A percentile compares a stretch with the other conserved stretches of the same genome.
phyloP scores from a whole-genome alignment of 257 asterid genomes.

The Solanum clarkiae region DNA sequence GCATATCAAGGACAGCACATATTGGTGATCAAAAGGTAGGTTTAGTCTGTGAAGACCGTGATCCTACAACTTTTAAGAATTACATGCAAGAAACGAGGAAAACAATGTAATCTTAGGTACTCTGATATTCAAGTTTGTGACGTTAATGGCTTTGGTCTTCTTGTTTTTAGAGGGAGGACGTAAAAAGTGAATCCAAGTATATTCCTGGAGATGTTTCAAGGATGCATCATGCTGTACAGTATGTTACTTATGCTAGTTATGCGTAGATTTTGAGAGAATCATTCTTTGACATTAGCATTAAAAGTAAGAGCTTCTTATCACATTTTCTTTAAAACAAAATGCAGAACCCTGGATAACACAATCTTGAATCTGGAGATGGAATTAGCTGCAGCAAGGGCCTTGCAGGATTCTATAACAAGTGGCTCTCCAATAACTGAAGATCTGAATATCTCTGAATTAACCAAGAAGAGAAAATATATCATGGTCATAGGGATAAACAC shows the following conservation, averaged over 20 bases:
- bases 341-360: conserved; percentile 69
- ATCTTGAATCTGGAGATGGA: conserved; percentile 83
- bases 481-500: conserved; percentile 78
- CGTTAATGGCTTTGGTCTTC: not conserved
- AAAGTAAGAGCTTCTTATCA: not conserved
- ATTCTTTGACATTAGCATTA: not conserved
- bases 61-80: conserved; percentile 46
- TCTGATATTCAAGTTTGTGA: not conserved
- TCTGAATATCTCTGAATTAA: conserved; percentile 36
- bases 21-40: conserved; percentile 30
- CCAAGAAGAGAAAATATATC: conserved; percentile 54
- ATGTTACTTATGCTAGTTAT: conserved; percentile 19
- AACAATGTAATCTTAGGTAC: not conserved
- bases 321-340: not conserved
- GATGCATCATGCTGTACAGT: conserved; percentile 46
- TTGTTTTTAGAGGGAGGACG: conserved; percentile 13
- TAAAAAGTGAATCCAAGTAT: conserved; percentile 25
- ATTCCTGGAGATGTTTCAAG: conserved; percentile 33
- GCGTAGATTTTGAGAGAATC: not conserved
- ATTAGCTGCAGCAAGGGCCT: conserved; percentile 76
- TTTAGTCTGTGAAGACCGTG: conserved; percentile 43
- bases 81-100: not conserved
- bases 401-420: conserved; percentile 56
- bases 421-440: conserved; percentile 74
- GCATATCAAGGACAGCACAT: conserved; percentile 23